Evolutionary conservation across 108 stramenopile species (phyloP).

Genomic region (Seminavis robusta): DNA sequence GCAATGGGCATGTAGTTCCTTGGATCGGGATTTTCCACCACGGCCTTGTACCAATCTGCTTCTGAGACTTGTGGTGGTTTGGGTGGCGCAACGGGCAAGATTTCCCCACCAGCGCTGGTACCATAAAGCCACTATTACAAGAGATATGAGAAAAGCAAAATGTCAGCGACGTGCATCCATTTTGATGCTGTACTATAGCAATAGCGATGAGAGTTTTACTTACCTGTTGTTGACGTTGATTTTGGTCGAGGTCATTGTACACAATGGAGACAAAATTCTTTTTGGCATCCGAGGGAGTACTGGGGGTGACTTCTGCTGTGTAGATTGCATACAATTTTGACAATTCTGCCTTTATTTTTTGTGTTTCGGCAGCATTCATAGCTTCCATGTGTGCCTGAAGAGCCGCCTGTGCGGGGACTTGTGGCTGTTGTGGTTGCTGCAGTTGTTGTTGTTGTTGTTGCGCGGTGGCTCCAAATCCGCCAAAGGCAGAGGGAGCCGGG

Average conservation of each 20-base stretch:
- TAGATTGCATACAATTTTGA: conserved; percentile 55
- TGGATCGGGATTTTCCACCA: conserved; percentile 83
- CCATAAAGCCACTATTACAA: conserved; percentile 32
- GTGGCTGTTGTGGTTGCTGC: conserved; percentile 15
- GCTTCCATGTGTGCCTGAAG: conserved; percentile 68
- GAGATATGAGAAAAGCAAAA: too few species aligned
- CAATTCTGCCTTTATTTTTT: conserved; percentile 48
- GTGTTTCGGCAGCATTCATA: conserved; percentile 61
- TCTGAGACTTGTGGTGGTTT: conserved; percentile 60
- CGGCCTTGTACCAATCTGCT: conserved; percentile 63
- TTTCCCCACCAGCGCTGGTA: conserved; percentile 20
- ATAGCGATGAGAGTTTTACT: too few species aligned
- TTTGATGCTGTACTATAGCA: too few species aligned
- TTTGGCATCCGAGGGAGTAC: conserved; percentile 11
- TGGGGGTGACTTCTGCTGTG: too few species aligned
- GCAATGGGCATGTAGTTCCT: conserved; percentile 52
- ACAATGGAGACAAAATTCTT: conserved; percentile 58
- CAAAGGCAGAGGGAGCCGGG: conserved; percentile 36
- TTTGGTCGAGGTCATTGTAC: conserved; percentile 68
- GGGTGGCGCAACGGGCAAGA: conserved; percentile 31
- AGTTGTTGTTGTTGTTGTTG: conserved; percentile 6
- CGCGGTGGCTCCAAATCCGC: conserved; percentile 51
- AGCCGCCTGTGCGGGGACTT: conserved; percentile 68
- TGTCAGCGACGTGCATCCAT: too few species aligned
- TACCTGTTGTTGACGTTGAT: conserved; percentile 53